Evolutionary conservation across 2,329 filamentous ascomycete species (phyloP), one percentile per base, ranked within the genome.

Genomic region (Knufia fluminis): DNA sequence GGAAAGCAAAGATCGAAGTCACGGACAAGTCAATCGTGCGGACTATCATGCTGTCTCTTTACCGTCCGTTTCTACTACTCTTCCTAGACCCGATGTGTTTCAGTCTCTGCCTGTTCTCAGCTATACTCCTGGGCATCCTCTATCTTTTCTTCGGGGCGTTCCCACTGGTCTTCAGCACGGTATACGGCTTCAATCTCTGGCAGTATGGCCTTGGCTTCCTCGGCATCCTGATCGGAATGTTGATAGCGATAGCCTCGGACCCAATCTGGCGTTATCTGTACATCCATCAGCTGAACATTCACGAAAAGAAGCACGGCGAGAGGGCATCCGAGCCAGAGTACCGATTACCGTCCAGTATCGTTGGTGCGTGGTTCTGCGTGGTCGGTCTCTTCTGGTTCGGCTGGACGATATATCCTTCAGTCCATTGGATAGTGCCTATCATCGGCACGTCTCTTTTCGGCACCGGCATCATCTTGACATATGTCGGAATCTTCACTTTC

Each of bases 401-500:
- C 12, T 48, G 88, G 85, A 89, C 86, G 3, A 84, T 85, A 12
- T 90, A 82, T 64, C 66, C 81, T 45, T 76, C 67, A 58, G 77
- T 95, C 43, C 83, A 87, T 66, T 91, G 82, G 82, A 84, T 86
- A 53, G 75, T 82, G 40, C 83, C 85, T 22, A 82, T 88, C 56
- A 82, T 90, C 66, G 85, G 82, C 17, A 84, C 80, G 23, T 74
- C 66, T 36, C 70, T 90, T 39, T 90, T 89, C 68, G 85, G 82
- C 50, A 71, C 75, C 63, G 85, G 85, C 46, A 83, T 79, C 48
- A 77, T 94, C 52, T 77, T 94, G 51, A 80, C 85, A 24, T 96
- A 87, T 67, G 83, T 80, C 50, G 87, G 88, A 46, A 80, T 94
- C 57, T 95, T 94, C 66, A 94, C 88, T 10, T 95, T 94, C 68